These are phyloP conservation scores for Balansia obtecta DNA, from an alignment of 2,329 filamentous ascomycete genomes.

Conservation along the genomic window DNA sequence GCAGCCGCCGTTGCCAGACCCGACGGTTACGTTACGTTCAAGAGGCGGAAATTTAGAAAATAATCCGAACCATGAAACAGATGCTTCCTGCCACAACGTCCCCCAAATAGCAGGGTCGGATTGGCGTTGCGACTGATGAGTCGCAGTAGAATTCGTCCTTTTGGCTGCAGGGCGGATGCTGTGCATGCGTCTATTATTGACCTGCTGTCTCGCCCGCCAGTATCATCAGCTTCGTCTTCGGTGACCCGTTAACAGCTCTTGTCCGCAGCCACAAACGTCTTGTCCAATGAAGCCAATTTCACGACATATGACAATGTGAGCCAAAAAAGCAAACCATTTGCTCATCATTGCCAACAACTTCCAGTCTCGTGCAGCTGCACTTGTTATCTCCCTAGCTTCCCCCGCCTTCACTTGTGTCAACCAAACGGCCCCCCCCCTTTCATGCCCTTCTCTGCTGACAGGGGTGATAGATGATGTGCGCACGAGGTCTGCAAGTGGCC, in stretches of 20 bases:
- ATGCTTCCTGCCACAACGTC: too few relatives aligned
- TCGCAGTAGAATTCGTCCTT: neutral
- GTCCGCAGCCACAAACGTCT: neutral
- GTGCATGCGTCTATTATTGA: neutral
- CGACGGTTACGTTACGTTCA: too few relatives aligned
- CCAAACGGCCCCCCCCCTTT: too few relatives aligned
- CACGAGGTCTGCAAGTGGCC: neutral
- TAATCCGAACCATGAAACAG: too few relatives aligned
- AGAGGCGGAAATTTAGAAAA: too few relatives aligned
- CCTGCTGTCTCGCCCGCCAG: neutral
- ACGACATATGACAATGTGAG: neutral
- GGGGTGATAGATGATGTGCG: neutral
- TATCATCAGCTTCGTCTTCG: neutral
- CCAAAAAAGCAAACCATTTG: neutral
- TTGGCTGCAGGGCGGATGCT: neutral
- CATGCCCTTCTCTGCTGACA: neutral
- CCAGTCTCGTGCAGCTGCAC: neutral
- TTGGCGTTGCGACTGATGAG: neutral
- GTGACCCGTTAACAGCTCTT: neutral
- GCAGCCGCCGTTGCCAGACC: neutral
- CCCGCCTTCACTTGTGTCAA: neutral
- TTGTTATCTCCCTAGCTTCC: neutral
- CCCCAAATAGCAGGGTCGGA: too few relatives aligned
- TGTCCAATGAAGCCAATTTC: constrained; percentile 1
- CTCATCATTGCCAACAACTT: neutral